Evolutionary conservation across 2,329 filamentous ascomycete species (phyloP), one percentile per base, ranked within the genome.

Genomic region (Fusarium beomiforme): DNA sequence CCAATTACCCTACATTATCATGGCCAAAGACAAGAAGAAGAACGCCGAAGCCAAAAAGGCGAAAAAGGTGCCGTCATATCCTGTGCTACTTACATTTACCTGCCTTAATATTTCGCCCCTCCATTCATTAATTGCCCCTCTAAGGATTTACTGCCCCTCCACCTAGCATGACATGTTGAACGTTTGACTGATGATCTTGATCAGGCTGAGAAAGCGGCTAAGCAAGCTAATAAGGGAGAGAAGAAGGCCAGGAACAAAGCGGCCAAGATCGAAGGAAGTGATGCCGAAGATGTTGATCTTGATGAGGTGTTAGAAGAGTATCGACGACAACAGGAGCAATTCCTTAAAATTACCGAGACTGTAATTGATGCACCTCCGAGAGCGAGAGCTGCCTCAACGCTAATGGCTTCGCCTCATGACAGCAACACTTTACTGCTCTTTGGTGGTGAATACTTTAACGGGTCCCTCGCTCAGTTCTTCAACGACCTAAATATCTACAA

Each of bases 391-490:
- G 95, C 94, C 10, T 89, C 93, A 11, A 94, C 93, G 0, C 84
- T 99, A 64, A 87, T 98, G 73, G 94, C 93, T 23, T 95, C 92
- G 41, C 96, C 96, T 3, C 89, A 91, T 34, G 95, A 97, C 82
- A 89, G 88, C 76, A 97, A 96, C 81, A 94, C 97, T 79, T 83
- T 99, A 61, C 90, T 98, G 72, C 84, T 98, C 8, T 99, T 97
- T 80, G 96, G 95, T 19, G 96, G 96, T 72, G 96, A 99, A 84
- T 97, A 95, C 78, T 98, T 94, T 83, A 97, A 98, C 82, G 96
- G 96, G 8, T 92, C 93, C 5, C 84, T 96, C 60, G 96, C 95
- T 6, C 89, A 87, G 51, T 91, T 91, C 79, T 91, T 87, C 81
- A 90, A 91, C 78, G 89, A 91, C 77, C 81, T 91, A 76, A 86